phyloP scores from a whole-genome alignment of 2,329 filamentous ascomycete species.

The Pseudomassariella vexata region DNA sequence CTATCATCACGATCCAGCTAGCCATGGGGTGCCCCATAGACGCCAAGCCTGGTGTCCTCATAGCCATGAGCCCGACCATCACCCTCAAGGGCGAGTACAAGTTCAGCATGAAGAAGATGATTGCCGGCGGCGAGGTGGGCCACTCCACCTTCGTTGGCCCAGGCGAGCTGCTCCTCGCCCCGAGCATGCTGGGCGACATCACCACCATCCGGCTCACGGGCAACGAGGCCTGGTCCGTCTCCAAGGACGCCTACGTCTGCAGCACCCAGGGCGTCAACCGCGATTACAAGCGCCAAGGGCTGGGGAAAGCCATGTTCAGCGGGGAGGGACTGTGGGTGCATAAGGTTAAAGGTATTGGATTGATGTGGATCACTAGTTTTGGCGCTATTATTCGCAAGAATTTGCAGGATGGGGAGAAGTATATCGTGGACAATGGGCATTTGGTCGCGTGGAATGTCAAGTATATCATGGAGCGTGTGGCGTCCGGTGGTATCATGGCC shows the following conservation, averaged over 20 bases:
- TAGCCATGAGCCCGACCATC: conserved; percentile 87
- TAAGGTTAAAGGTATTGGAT: conserved; percentile 72
- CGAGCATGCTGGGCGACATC: conserved; percentile 76
- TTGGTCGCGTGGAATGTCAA: conserved; percentile 96
- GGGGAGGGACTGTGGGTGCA: conserved; percentile 91
- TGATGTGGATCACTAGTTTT: conserved; percentile 88
- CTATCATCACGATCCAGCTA: conserved; percentile 80
- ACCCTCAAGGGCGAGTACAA: conserved; percentile 78
- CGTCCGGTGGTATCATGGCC: conserved; percentile 91
- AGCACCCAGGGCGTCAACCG: conserved; percentile 82
- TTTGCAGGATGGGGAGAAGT: conserved; percentile 68
- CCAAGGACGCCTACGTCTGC: conserved; percentile 80
- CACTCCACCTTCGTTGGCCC: conserved; percentile 81
- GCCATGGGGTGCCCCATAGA: conserved; percentile 81
- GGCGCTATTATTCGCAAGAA: conserved; percentile 94
- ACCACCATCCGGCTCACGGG: conserved; percentile 71
- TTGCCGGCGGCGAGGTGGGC: conserved; percentile 73
- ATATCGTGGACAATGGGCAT: conserved; percentile 89
- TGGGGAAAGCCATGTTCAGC: conserved; percentile 88
- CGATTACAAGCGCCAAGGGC: conserved; percentile 78
- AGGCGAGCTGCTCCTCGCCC: conserved; percentile 82
- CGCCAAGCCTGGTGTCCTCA: conserved; percentile 83
- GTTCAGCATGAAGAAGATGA: conserved; percentile 87
- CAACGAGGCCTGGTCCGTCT: conserved; percentile 73
- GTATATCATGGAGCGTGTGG: conserved; percentile 83